Evolutionary conservation across 441 rosid genomes (phyloP).

Genomic region (Theobroma grandiflorum): DNA sequence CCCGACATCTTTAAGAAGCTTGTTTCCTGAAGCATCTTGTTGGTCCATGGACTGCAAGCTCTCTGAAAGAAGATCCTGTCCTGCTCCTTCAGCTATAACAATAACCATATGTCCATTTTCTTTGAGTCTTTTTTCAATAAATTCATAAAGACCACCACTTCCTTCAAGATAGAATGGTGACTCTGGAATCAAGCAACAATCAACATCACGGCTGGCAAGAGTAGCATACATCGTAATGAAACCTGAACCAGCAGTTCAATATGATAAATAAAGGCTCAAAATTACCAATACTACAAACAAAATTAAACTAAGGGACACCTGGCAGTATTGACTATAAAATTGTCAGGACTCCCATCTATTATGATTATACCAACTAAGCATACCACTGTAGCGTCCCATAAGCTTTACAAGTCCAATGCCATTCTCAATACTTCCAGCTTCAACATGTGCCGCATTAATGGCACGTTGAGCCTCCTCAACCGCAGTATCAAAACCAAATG

Average conservation of each 20-base stretch:
- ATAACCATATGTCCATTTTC: constrained; percentile 88
- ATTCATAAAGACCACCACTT: constrained; percentile 75
- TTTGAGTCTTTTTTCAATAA: constrained; percentile 61
- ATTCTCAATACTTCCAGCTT: constrained; percentile 73
- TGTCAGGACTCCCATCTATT: neutral
- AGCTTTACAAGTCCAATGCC: constrained; percentile 88
- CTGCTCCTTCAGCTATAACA: constrained; percentile 87
- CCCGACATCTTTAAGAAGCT: constrained; percentile 77
- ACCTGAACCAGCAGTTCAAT: constrained; percentile 50
- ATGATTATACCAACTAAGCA: constrained; percentile 29
- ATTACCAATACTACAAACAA: neutral
- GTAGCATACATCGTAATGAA: constrained; percentile 88
- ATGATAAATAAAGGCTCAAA: neutral
- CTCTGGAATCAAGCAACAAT: constrained; percentile 91
- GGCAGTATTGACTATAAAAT: neutral
- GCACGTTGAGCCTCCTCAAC: constrained; percentile 96
- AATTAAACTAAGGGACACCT: neutral
- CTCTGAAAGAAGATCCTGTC: constrained; percentile 73
- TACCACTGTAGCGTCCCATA: constrained; percentile 87
- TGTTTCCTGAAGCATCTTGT: constrained; percentile 86
- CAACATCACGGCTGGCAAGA: constrained; percentile 86
- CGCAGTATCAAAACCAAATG: constrained; percentile 88
- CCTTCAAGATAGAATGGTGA: constrained; percentile 89
- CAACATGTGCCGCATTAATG: constrained; percentile 89
- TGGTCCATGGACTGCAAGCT: constrained; percentile 45